Base-by-base conservation (phyloP, 1,284 basidiomycete genomes). In the Mrakiaceae sp. region DNA sequence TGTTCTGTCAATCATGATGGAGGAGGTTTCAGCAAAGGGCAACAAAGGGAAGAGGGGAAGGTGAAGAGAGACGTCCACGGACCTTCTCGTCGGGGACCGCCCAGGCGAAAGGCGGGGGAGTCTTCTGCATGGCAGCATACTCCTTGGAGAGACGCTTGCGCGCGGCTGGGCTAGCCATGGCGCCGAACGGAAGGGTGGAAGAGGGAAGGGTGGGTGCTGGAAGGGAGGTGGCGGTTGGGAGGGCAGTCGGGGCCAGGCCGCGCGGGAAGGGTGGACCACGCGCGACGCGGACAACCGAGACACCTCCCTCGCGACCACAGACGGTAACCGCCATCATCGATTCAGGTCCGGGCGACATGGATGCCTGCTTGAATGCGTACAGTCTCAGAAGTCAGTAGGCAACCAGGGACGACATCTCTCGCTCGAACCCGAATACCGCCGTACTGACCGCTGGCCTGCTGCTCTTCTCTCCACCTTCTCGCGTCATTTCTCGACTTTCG, bases 31-130 rank as follows among this genome's bases (percentile, higher is more conserved):
- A 58, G 46, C 48, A 39, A 16, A 44, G 47, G 0, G 11, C 46
- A 48, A 47, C 4, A 4, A 47, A 11, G 3, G 42, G 9, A 48
- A 27, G 48, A 40, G 64, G 8, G 46, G 7, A 7, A 53, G 7
- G n/a, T 39, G 39, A 50, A 3, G 27, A 10, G 39, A 16, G 51
- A 51, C 42, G 10, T 5, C 9, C 39, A 46, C 54, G 46, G 7
- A 64, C 63, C 84, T 92, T 94, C 82, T 96, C 93, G 71, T 95
- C 90, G 43, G 93, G 93, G 54, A 83, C 83, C 53, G 92, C 92
- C 86, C 89, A 94, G 57, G 95, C 87, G 76, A 92, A 95, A 66
- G 92, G 92, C 3, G 93, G 93, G 42, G 93, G 90, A 68, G 91
- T 88, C 74, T 81, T 88, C 78, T 94, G 91, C 92, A 97, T 96